These are phyloP conservation scores for Sarocladiaceae sp. DNA, from an alignment of 2,329 filamentous ascomycete genomes.

Conservation along the genomic window DNA sequence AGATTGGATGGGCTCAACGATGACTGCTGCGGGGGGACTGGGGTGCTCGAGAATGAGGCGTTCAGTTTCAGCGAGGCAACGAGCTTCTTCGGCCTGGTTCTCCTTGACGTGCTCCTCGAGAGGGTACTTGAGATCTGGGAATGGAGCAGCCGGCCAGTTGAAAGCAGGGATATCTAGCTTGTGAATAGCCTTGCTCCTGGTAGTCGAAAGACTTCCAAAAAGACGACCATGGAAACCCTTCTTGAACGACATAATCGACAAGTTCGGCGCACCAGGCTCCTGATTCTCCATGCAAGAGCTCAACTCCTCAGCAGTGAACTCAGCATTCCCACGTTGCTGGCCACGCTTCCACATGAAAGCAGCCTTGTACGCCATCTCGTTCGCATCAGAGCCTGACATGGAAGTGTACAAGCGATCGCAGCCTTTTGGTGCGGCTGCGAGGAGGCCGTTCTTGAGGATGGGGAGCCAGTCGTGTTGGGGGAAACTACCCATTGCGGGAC, in stretches of 20 bases:
- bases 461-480: slow-evolving; percentile 79
- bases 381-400: slow-evolving; percentile 88
- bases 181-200: slow-evolving; percentile 89
- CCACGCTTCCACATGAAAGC: slow-evolving; percentile 91
- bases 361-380: slow-evolving; percentile 92
- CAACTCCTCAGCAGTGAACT: slow-evolving; percentile 77
- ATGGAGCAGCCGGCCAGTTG: slow-evolving; percentile 88
- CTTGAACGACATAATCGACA: slow-evolving; percentile 87
- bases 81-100: slow-evolving; percentile 77
- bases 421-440: slow-evolving; percentile 78
- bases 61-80: slow-evolving; percentile 79
- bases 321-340: slow-evolving; percentile 72
- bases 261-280: slow-evolving; percentile 65
- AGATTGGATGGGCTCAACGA: slow-evolving; percentile 89
- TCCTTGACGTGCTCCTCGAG: slow-evolving; percentile 74
- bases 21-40: slow-evolving; percentile 72
- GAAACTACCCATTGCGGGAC: slow-evolving; percentile 87
- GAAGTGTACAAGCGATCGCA: slow-evolving; percentile 90
- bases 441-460: slow-evolving; percentile 73
- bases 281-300: slow-evolving; percentile 75
- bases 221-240: slow-evolving; percentile 86
- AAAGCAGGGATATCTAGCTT: slow-evolving; percentile 94
- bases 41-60: slow-evolving; percentile 74
- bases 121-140: slow-evolving; percentile 82
- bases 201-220: slow-evolving; percentile 83